A percentile compares a stretch with the other conserved stretches of the same genome.
These are phyloP conservation scores for Clathrospora elynae DNA, from an alignment of 2,329 filamentous ascomycete genomes.

Conservation along the genomic window DNA sequence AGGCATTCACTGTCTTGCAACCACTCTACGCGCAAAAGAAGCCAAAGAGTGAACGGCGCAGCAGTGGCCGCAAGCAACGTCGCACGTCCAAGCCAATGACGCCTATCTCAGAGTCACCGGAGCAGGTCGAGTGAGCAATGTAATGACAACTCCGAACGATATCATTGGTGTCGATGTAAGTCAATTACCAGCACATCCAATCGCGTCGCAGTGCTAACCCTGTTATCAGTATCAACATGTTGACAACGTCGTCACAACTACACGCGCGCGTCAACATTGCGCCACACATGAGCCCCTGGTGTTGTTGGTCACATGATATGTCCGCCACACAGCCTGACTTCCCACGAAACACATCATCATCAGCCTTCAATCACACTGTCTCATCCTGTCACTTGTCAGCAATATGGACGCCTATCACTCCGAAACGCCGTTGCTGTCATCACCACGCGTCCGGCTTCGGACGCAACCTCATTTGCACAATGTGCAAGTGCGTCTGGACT, in stretches of 20 bases:
- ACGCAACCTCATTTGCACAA: conserved; percentile 1
- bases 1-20: conserved; percentile 46
- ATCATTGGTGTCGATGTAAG: conserved; percentile 11
- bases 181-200: conserved; percentile 4
- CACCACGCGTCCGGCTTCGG: conserved; percentile 7
- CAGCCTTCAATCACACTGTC: conserved; percentile 1
- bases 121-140: conserved; percentile 46
- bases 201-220: conserved; percentile 9
- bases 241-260: conserved; percentile 17
- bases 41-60: conserved; percentile 48
- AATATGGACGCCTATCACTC: not conserved
- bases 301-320: conserved; percentile 18
- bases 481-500: conserved; percentile 9
- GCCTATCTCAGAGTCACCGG: conserved; percentile 50
- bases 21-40: conserved; percentile 50
- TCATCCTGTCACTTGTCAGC: conserved; percentile 2
- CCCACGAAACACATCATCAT: conserved; percentile 5
- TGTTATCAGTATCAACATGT: conserved; percentile 10
- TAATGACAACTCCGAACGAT: conserved; percentile 1
- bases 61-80: conserved; percentile 48
- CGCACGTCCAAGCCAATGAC: conserved; percentile 51
- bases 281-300: conserved; percentile 4
- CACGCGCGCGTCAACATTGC: conserved; percentile 16
- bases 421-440: conserved; percentile 3
- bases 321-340: conserved; percentile 1